Evolutionary conservation across 2,329 filamentous ascomycete species (phyloP).

Genomic region (Metarhizium album): DNA sequence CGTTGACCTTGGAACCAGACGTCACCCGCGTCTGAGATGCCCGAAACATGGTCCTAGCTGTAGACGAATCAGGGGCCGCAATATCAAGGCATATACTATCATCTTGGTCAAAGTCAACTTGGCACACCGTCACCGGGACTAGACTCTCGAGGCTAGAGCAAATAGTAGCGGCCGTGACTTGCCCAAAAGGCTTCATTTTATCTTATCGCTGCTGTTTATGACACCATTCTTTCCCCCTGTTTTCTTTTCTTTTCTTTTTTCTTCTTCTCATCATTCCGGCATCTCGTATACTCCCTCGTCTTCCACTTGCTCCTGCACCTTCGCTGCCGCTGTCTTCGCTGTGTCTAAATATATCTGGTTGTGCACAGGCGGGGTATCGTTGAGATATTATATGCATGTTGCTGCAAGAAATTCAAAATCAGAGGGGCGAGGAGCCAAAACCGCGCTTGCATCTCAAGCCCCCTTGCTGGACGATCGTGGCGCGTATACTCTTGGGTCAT

Average conservation of each 20-base stretch:
- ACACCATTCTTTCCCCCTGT: neutral
- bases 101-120: too few relatives aligned
- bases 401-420: neutral
- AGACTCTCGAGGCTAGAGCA: neutral
- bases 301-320: neutral
- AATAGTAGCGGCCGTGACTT: neutral
- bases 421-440: slow-evolving; percentile 5
- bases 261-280: too few relatives aligned
- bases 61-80: too few relatives aligned
- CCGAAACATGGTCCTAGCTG: too few relatives aligned
- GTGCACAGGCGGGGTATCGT: slow-evolving; percentile 26
- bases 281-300: neutral
- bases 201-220: neutral
- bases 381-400: slow-evolving; percentile 26
- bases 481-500: slow-evolving; percentile 6
- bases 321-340: slow-evolving; percentile 1
- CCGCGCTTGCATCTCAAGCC: neutral
- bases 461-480: slow-evolving; percentile 5
- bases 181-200: neutral
- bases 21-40: too few relatives aligned
- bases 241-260: slow-evolving; percentile 1
- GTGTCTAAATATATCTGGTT: slow-evolving; percentile 10
- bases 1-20: too few relatives aligned
- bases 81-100: too few relatives aligned
- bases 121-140: too few relatives aligned